Evolutionary conservation across 208 protist genomes (phyloP).

Genomic region (Herpetomonas tarakana): DNA sequence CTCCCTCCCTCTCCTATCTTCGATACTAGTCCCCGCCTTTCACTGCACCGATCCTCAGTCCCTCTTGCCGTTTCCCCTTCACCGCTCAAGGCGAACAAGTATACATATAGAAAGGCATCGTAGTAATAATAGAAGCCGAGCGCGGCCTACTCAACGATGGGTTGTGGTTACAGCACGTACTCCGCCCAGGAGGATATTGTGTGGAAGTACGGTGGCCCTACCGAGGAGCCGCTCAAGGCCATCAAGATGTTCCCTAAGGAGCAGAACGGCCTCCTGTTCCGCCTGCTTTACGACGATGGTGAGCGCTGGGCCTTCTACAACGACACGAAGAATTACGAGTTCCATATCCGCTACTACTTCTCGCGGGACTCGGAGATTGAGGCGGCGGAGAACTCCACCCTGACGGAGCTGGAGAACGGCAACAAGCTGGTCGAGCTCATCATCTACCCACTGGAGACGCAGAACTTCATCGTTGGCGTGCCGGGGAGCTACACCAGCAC

Average conservation of each 20-base stretch:
- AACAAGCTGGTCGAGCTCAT: constrained; percentile 61
- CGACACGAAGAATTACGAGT: constrained; percentile 73
- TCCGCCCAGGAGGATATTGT: constrained; percentile 65
- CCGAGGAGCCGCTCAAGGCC: constrained; percentile 46
- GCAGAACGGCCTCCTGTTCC: constrained; percentile 67
- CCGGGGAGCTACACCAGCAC: constrained; percentile 73
- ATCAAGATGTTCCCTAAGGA: constrained; percentile 67
- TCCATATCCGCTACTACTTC: constrained; percentile 70
- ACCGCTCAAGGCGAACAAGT: too few species aligned
- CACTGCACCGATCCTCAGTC: too few species aligned
- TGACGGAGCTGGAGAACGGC: constrained; percentile 56
- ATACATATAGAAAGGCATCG: too few species aligned
- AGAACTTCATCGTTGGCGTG: constrained; percentile 65
- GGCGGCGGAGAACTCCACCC: constrained; percentile 46
- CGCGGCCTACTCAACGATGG: too few species aligned
- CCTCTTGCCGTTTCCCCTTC: too few species aligned
- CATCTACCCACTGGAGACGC: constrained; percentile 69
- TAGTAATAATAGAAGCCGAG: too few species aligned
- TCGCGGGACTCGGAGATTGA: constrained; percentile 49
- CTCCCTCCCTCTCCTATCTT: too few species aligned
- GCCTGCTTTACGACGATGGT: constrained; percentile 51
- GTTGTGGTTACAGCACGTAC: constrained; percentile 64
- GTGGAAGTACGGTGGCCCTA: constrained; percentile 59
- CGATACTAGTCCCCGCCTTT: too few species aligned
- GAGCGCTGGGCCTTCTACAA: constrained; percentile 77